Evolutionary conservation across 495 filamentous ascomycete species (phyloP).

Genomic region (Sporormia fimetaria): DNA sequence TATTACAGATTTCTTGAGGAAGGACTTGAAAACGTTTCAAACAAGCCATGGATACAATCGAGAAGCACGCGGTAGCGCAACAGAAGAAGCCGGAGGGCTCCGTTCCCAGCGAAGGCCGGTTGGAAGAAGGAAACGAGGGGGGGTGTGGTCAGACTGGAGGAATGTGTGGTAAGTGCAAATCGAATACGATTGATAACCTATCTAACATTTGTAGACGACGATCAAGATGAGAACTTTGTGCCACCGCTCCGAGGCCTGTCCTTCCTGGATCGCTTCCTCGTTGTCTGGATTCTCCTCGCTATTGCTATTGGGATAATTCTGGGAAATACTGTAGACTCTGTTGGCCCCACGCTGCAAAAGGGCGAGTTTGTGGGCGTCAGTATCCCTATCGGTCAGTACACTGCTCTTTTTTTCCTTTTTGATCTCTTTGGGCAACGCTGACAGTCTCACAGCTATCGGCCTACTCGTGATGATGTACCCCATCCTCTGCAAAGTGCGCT

Average conservation of each 20-base stretch:
- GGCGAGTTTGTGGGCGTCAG: slow-evolving; percentile 66
- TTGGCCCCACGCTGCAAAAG: slow-evolving; percentile 51
- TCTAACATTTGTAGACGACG: not conserved
- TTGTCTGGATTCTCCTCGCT: slow-evolving; percentile 75
- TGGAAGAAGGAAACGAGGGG: not conserved
- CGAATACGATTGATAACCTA: not conserved
- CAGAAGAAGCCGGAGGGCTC: no score
- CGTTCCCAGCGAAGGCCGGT: not conserved
- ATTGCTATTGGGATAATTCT: slow-evolving; percentile 72
- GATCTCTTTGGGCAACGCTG: no score
- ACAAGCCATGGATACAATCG: slow-evolving; percentile 10
- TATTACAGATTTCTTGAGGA: not conserved
- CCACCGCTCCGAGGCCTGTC: slow-evolving; percentile 46
- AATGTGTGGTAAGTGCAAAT: not conserved
- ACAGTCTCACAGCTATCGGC: slow-evolving; percentile 61
- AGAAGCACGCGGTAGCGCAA: no score
- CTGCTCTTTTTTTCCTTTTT: no score
- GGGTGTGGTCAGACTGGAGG: slow-evolving; percentile 5
- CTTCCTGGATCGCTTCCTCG: slow-evolving; percentile 65
- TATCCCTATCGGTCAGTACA: slow-evolving; percentile 58
- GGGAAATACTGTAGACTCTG: slow-evolving; percentile 61
- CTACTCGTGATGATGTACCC: slow-evolving; percentile 93
- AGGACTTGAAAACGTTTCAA: not conserved
- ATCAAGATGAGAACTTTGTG: slow-evolving; percentile 1
- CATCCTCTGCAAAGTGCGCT: slow-evolving; percentile 85